phyloP scores from a whole-genome alignment of 2,329 filamentous ascomycete genomes.

The Pestalotiopsis fici region DNA sequence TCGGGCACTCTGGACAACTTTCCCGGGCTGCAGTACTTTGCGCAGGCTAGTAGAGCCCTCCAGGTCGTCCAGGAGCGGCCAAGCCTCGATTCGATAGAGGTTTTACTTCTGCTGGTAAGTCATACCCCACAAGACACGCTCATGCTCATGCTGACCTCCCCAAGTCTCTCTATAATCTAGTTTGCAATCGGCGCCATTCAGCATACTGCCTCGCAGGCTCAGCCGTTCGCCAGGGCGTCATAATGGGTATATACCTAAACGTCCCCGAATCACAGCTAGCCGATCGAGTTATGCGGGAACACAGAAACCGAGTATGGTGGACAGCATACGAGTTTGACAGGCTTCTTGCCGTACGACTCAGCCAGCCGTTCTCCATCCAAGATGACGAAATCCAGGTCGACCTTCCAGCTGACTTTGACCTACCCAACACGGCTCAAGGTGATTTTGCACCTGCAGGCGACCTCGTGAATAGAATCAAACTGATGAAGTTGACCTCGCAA shows the following conservation, averaged over 20 bases:
- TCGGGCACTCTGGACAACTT: constrained; percentile 32
- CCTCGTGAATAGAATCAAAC: constrained; percentile 34
- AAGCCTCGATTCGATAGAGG: constrained; percentile 42
- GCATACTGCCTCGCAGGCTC: constrained; percentile 44
- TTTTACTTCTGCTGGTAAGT: constrained; percentile 42
- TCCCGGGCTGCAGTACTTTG: constrained; percentile 45
- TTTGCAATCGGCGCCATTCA: constrained; percentile 44
- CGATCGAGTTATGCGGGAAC: constrained; percentile 37
- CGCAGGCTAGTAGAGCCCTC: constrained; percentile 37
- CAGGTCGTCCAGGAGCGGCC: constrained; percentile 42
- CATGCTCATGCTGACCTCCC: background rate
- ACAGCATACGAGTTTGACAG: constrained; percentile 45
- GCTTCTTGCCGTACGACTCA: constrained; percentile 49
- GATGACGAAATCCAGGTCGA: constrained; percentile 49
- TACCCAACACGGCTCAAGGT: constrained; percentile 17
- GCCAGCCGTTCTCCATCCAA: constrained; percentile 46
- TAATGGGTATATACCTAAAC: constrained; percentile 45
- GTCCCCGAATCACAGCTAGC: constrained; percentile 38
- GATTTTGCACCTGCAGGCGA: constrained; percentile 35
- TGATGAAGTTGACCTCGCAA: constrained; percentile 33
- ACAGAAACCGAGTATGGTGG: constrained; percentile 41
- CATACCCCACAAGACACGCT: background rate
- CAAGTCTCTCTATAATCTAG: constrained; percentile 45
- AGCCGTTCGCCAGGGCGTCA: constrained; percentile 41
- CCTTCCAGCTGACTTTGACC: constrained; percentile 35